Evolutionary conservation across 257 asterid genomes (phyloP), one percentile per base, ranked within the genome.

Genomic region (Penstemon newberryi): DNA sequence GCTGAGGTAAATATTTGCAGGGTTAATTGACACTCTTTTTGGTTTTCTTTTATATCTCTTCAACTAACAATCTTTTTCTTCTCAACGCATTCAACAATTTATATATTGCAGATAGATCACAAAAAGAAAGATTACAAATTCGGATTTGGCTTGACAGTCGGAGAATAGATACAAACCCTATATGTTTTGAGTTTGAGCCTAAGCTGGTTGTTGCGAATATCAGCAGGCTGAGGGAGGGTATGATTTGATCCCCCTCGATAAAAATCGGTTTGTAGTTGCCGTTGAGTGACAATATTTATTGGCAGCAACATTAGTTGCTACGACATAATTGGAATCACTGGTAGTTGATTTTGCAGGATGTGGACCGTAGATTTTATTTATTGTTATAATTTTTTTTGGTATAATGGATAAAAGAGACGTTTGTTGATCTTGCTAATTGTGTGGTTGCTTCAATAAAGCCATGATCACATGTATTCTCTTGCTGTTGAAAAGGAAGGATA

Each of bases 61-160:
- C 65, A 10, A 10, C n/a, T 51, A 25, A 25, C 57, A 45, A 12
- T 57, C 51, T 7, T 44, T 33, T 46, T 25, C 2, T 25, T 56
- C 56, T 15, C 71, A 69, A 69, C 9, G 50, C 38, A n/a, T 56
- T 46, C 12, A 6, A 47, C 63, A 50, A 74, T 56, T 45, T 10
- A 40, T 56, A 56, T 45, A 36, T 41, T 77, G 86, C 97, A 88
- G 96, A 50, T 90, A 19, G 96, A 90, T 74, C 96, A 90, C 78
- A 47, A 51, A 53, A 90, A 86, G 91, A 90, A 90, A 67, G 97
- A 88, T 66, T 88, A 88, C 84, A 90, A 90, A 75, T 86, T 90
- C 67, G 96, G 94, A 4, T 83, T 90, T 38, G 97, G 95, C 39
- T 59, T 90, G 71, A 88, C 95, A 5, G 89, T 90, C 47, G 97